These are phyloP conservation scores for Pestalotiopsis sp. DNA, from an alignment of 2,329 filamentous ascomycete species.

Conservation along the genomic window DNA sequence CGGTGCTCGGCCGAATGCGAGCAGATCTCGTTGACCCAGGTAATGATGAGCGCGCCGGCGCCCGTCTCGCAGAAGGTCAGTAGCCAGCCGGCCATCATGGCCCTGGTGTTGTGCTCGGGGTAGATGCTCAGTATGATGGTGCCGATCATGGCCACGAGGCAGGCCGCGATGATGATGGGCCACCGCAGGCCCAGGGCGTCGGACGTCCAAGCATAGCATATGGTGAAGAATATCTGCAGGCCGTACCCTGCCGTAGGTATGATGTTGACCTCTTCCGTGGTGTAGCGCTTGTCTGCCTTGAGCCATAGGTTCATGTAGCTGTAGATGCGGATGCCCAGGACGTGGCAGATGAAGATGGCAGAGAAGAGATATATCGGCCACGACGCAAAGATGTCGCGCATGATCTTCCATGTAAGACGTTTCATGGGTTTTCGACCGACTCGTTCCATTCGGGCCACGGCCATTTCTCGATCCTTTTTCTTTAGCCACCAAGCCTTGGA, in stretches of 20 bases:
- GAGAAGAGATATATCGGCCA: conserved; percentile 37
- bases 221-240: conserved; percentile 48
- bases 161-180: conserved; percentile 56
- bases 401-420: conserved; percentile 30
- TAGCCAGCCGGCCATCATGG: conserved; percentile 39
- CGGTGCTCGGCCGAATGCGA: conserved; percentile 49
- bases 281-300: conserved; percentile 33
- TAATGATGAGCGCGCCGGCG: conserved; percentile 38
- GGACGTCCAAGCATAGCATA: conserved; percentile 55
- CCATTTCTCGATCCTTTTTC: conserved; percentile 27
- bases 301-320: conserved; percentile 38
- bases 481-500: conserved; percentile 26
- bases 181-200: conserved; percentile 53
- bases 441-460: conserved; percentile 23
- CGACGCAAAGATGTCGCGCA: conserved; percentile 30
- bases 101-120: conserved; percentile 34
- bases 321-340: conserved; percentile 38
- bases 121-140: conserved; percentile 37
- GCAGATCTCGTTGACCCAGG: conserved; percentile 51
- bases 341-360: conserved; percentile 33
- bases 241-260: conserved; percentile 46
- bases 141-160: conserved; percentile 35
- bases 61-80: conserved; percentile 38
- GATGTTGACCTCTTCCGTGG: conserved; percentile 49
- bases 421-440: conserved; percentile 32